Conservation (phyloP, 768 basidiomycete genomes). For the Leccinum uliginosum region DNA sequence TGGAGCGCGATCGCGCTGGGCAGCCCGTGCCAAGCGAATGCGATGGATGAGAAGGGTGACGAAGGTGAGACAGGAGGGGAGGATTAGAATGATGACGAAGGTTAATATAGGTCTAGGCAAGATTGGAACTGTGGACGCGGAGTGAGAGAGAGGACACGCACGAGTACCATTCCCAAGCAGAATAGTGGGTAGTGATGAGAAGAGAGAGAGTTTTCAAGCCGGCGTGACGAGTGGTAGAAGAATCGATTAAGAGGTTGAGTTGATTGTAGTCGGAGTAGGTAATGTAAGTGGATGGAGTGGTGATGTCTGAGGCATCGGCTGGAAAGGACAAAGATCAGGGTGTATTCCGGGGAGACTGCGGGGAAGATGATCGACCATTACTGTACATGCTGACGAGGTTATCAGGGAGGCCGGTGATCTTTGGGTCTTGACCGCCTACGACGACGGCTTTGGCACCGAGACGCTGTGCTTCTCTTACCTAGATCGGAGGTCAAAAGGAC, state of each 20-base stretch:
- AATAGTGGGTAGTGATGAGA: conserved; percentile 72
- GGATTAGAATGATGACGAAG: conserved; percentile 81
- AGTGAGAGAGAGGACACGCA: conserved; percentile 32
- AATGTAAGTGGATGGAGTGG: conserved; percentile 85
- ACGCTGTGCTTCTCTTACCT: conserved; percentile 55
- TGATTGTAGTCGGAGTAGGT: conserved; percentile 75
- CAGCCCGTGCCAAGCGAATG: conserved; percentile 75
- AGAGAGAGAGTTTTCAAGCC: conserved; percentile 73
- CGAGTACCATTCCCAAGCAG: conserved; percentile 93
- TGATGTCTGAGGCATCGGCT: conserved; percentile 85
- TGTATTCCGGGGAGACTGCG: conserved; percentile 1
- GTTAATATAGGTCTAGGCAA: conserved; percentile 70
- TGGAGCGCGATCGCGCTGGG: conserved; percentile 79
- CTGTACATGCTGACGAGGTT: conserved; percentile 89
- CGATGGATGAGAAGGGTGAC: conserved; percentile 88
- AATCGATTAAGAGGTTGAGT: conserved; percentile 62
- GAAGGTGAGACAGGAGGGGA: conserved; percentile 87
- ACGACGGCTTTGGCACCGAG: conserved; percentile 85
- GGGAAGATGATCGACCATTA: conserved; percentile 60
- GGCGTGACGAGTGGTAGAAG: conserved; percentile 76
- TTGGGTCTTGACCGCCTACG: conserved; percentile 81
- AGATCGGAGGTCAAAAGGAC: neutral
- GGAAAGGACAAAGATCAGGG: conserved; percentile 7
- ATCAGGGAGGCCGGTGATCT: conserved; percentile 62
- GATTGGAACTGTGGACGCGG: conserved; percentile 8